Evolutionary conservation across 169 alveolate species (phyloP), one percentile per base, ranked within the genome.

Genomic region (Eimeria falciformis): DNA sequence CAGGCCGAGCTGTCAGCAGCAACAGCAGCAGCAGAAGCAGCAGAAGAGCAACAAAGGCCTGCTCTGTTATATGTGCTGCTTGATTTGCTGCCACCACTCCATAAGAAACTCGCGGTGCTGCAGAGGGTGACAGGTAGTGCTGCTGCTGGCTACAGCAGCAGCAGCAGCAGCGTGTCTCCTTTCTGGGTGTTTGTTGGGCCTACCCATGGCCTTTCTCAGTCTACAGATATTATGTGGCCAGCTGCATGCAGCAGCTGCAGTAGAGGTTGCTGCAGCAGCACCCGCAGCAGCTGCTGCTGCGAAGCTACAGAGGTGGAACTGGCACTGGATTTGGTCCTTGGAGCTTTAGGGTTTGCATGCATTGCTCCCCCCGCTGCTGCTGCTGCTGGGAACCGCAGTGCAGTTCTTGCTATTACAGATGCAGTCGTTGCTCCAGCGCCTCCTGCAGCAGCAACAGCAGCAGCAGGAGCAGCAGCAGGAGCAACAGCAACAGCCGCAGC

Each of bases 141-240:
- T 21, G 37, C 84, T 73, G 65, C 84, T 73, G 84, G 25, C 27
- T 18, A 18, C 62, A 45, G 62, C 84, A 66, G 78, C 78, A 66
- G 78, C 78, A 66, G 78, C 78, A 73, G 65, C 84, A 73, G 84
- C 84, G 33, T 21, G 84, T 5, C 84, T 21, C 84, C 84, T 2
- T 73, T 73, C 37, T 73, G 84, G 84, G 84, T 47, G 29, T 73
- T 73, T n/a, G 56, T 45, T 33, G 84, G 84, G 84, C 84, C 84
- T 14, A 73, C 62, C 17, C 84, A 73, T n/a, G 84, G 84, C 46
- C 84, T 73, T 4, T 73, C 84, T n/a, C 65, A 73, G 33, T 56
- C 84, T 40, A 62, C 84, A 3, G 84, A 56, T 1, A 62, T 73
- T 4, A 33, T 73, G 84, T 62, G 84, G 1, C 56, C 84, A 12